These are phyloP conservation scores for Ascochyta pisi DNA, from an alignment of 2,329 filamentous ascomycete genomes.

Conservation along the genomic window DNA sequence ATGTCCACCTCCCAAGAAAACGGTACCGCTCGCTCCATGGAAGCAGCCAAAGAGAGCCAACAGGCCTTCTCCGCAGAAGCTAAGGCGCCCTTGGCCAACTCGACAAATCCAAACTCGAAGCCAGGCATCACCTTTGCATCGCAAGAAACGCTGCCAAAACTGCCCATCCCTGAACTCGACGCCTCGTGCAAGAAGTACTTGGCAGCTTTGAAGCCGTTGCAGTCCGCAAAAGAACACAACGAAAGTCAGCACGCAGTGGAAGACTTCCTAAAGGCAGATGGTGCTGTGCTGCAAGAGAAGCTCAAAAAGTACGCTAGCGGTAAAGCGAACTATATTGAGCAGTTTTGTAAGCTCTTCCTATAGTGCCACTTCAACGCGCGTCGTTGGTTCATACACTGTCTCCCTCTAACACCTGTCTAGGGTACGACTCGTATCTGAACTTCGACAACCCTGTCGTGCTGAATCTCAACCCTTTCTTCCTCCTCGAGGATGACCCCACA, in stretches of 20 bases:
- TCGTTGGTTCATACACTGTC: background rate
- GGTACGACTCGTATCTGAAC: constrained; percentile 99
- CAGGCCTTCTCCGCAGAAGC: constrained; percentile 57
- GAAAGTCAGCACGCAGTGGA: constrained; percentile 81
- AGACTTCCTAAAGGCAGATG: constrained; percentile 83
- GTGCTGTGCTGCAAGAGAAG: constrained; percentile 84
- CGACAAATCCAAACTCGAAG: constrained; percentile 62
- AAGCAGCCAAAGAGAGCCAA: constrained; percentile 61
- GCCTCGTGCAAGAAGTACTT: constrained; percentile 80
- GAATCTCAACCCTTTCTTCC: constrained; percentile 97
- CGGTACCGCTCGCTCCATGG: constrained; percentile 51
- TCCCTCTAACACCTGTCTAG: constrained; percentile 54
- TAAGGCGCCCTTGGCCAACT: constrained; percentile 54
- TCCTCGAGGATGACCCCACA: constrained; percentile 96
- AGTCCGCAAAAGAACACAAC: constrained; percentile 78
- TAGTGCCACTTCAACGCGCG: too few relatives aligned
- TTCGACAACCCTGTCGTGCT: constrained; percentile 97
- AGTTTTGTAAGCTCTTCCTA: constrained; percentile 78
- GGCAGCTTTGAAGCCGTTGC: constrained; percentile 78
- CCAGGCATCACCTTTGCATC: constrained; percentile 86
- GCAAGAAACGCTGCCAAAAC: constrained; percentile 86
- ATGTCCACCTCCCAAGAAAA: constrained; percentile 50
- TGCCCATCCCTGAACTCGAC: constrained; percentile 91
- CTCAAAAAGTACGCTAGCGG: constrained; percentile 88
- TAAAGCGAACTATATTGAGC: constrained; percentile 96